Evolutionary conservation across 2,329 filamentous ascomycete genomes (phyloP), one percentile per base, ranked within the genome.

Genomic region (Aschersonia sp.): DNA sequence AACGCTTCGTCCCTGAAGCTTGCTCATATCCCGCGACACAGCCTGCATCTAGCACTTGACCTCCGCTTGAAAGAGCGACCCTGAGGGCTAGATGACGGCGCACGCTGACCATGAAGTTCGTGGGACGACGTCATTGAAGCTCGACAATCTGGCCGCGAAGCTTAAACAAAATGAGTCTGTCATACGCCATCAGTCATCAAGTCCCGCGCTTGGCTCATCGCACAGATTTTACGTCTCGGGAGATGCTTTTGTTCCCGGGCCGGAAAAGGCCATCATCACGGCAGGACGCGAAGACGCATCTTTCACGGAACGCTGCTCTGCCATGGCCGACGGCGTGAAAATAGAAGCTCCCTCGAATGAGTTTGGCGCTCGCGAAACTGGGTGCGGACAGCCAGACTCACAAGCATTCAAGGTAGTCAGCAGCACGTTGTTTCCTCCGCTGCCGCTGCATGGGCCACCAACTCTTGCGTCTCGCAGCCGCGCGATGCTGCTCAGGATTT

Each of bases 381-480:
- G 40, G 2, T 6, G 9, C 40, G 40, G 20, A 9, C 40, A 42
- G 20, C 40, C 1, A n/a, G 9, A 9, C 6, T n/a, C 10, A 5
- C 10, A 42, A n/a, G 9, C 40, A 12, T 42, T 42, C 40, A 42
- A 42, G 10, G 40, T 42, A 20, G 43, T 31, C 53, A 89, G 85
- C 2, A 82, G 89, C 54, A 84, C 86, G 3, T 68, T 94, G 4
- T 96, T 96, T 54, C 89, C 89, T 5, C 85, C 87, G 2, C 64
- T 95, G 6, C 89, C 89, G 0, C 69, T 87, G 1, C 95, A 94
- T 56, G 85, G 85, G 0, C 83, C 87, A 0, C 80, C 88, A 0
- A 82, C 84, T 1, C 46, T 76, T 0, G 50, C 82, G n/a, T 74
- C 80, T 45, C 71, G 78, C 32, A 32, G 88, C 1, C 82, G 89